phyloP scores from a whole-genome alignment of 345 rosid species.

The Eucalyptus camaldulensis region DNA sequence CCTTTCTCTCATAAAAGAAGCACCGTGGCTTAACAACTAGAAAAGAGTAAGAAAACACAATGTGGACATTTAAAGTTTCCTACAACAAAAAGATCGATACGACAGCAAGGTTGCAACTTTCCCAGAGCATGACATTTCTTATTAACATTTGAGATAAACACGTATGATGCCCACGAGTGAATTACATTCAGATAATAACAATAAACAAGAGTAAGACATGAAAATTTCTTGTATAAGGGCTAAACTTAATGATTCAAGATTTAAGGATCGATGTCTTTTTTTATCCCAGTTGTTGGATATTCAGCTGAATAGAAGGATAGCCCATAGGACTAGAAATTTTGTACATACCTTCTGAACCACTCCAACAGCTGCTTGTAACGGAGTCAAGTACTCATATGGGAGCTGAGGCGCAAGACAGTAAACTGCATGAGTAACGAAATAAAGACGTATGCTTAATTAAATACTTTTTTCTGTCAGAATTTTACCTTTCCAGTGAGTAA shows the following conservation, averaged over 20 bases:
- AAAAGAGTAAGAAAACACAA: neutral
- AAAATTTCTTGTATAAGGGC: neutral
- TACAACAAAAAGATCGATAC: neutral
- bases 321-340: neutral
- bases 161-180: neutral
- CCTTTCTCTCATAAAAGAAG: neutral
- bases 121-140: neutral
- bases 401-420: slow-evolving; percentile 40
- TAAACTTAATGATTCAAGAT: neutral
- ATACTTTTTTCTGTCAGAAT: neutral
- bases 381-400: slow-evolving; percentile 93
- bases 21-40: neutral
- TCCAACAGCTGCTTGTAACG: slow-evolving; percentile 94
- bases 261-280: neutral
- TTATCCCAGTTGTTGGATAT: neutral
- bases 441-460: neutral
- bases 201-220: neutral
- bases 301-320: neutral
- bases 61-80: neutral
- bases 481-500: slow-evolving; percentile 85
- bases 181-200: neutral
- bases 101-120: neutral
- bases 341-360: slow-evolving; percentile 85
- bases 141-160: neutral
- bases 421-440: neutral